Conservation (phyloP, 2,329 filamentous ascomycete species). For the Alternaria ethzedia region DNA sequence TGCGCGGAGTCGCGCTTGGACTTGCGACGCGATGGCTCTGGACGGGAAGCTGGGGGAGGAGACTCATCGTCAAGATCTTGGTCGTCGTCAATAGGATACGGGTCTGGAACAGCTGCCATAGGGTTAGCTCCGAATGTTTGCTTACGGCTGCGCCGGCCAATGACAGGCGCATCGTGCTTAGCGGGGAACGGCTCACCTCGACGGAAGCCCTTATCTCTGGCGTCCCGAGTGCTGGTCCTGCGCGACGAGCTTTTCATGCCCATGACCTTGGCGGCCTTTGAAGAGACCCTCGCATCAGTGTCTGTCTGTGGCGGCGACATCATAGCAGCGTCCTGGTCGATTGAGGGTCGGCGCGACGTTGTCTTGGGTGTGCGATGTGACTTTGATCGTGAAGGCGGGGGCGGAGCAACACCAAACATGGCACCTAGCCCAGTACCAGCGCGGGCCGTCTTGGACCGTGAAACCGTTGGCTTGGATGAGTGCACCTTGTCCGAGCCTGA, state of each 20-base stretch:
- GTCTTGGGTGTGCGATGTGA: conserved; percentile 68
- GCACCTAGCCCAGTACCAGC: conserved; percentile 66
- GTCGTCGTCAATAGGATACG: conserved; percentile 70
- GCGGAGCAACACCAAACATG: conserved; percentile 66
- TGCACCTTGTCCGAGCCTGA: conserved; percentile 74
- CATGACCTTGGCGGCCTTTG: conserved; percentile 82
- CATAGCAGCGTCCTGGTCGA: conserved; percentile 70
- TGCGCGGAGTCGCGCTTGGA: conserved; percentile 50
- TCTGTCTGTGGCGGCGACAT: conserved; percentile 77
- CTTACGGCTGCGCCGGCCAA: conserved; percentile 34
- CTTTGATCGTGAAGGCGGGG: conserved; percentile 67
- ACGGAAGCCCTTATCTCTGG: conserved; percentile 56
- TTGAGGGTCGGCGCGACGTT: conserved; percentile 70
- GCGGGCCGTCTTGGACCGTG: conserved; percentile 60
- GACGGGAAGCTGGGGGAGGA: conserved; percentile 41
- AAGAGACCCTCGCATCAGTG: conserved; percentile 63
- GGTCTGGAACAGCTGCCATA: conserved; percentile 55
- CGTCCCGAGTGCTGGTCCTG: conserved; percentile 50
- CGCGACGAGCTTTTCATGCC: conserved; percentile 57
- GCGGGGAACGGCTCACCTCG: conserved; percentile 50
- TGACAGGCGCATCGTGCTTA: conserved; percentile 20
- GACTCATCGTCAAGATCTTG: conserved; percentile 56
- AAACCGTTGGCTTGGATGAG: conserved; percentile 53
- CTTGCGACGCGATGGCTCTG: conserved; percentile 48
- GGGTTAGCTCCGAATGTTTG: conserved; percentile 49